Evolutionary conservation across 2,329 filamentous ascomycete genomes (phyloP).

Genomic region (Beauveria rudraprayagi): DNA sequence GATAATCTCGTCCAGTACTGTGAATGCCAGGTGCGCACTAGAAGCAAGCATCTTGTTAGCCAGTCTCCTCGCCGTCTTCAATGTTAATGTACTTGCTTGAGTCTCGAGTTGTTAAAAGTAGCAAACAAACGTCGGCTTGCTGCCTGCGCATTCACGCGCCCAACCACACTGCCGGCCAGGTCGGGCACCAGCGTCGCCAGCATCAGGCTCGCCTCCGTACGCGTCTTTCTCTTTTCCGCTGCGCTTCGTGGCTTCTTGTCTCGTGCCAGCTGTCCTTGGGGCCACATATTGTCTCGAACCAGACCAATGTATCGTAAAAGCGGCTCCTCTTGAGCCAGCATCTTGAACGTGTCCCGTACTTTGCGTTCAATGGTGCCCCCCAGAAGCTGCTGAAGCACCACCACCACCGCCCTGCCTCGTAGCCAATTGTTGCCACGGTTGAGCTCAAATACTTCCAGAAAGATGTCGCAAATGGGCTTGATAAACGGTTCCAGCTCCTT

Average conservation of each 20-base stretch:
- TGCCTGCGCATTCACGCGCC: conserved; percentile 80
- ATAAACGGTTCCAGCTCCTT: conserved; percentile 90
- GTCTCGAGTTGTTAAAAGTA: conserved; percentile 78
- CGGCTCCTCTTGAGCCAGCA: conserved; percentile 68
- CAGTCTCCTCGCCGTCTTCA: not conserved
- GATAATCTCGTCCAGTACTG: conserved; percentile 62
- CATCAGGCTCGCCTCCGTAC: conserved; percentile 82
- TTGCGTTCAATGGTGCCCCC: conserved; percentile 95
- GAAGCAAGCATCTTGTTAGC: conserved; percentile 13
- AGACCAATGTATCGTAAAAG: conserved; percentile 67
- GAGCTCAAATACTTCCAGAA: conserved; percentile 89
- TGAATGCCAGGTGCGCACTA: conserved; percentile 62
- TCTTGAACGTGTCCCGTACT: conserved; percentile 74
- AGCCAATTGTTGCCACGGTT: conserved; percentile 97
- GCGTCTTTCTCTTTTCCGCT: conserved; percentile 69
- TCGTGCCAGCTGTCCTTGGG: conserved; percentile 50
- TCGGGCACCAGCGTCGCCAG: conserved; percentile 86
- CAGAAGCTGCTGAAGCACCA: conserved; percentile 90
- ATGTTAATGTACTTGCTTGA: conserved; percentile 60
- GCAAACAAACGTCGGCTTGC: conserved; percentile 85
- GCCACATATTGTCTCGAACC: conserved; percentile 76
- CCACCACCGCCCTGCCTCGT: conserved; percentile 86
- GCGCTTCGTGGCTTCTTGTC: conserved; percentile 50
- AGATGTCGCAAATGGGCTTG: conserved; percentile 96
- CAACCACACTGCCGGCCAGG: conserved; percentile 85